phyloP scores from a whole-genome alignment of 345 rosid genomes.

The Eutrema heterophyllum region DNA sequence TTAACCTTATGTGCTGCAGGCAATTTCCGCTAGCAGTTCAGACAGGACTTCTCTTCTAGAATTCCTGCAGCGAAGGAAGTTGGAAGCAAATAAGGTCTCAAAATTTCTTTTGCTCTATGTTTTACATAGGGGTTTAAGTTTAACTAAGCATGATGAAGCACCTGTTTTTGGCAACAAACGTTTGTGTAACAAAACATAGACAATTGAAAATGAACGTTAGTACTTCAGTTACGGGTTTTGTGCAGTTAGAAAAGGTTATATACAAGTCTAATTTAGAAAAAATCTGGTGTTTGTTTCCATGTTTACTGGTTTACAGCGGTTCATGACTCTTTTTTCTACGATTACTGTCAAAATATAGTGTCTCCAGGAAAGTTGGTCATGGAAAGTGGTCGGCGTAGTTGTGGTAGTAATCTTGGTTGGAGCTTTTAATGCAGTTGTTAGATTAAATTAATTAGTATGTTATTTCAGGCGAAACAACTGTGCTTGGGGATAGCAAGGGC shows the following conservation, averaged over 20 bases:
- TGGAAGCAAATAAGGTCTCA: constrained; percentile 86
- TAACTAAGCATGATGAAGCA: constrained; percentile 10
- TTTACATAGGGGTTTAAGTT: background rate
- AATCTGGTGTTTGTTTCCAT: background rate
- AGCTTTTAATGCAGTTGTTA: constrained; percentile 8
- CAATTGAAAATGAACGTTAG: background rate
- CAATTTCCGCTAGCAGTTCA: constrained; percentile 91
- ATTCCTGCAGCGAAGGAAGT: constrained; percentile 84
- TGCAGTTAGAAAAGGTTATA: background rate
- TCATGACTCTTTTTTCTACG: background rate
- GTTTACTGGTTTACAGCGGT: background rate
- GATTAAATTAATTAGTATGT: constrained; percentile 5
- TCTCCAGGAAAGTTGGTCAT: background rate
- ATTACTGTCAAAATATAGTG: background rate
- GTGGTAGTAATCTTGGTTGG: constrained; percentile 4
- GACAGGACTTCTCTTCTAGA: constrained; percentile 82
- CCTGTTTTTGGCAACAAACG: background rate
- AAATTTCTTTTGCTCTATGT: constrained; percentile 9
- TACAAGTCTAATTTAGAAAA: background rate
- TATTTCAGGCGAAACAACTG: constrained; percentile 81
- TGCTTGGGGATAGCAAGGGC: constrained; percentile 69
- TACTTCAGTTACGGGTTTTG: background rate
- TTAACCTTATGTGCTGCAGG: constrained; percentile 42
- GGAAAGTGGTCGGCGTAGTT: background rate
- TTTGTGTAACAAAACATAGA: background rate